These are phyloP conservation scores for Tieghemiomyces parasiticus DNA, from an alignment of 192 early-diverging fungal species.

Conservation along the genomic window DNA sequence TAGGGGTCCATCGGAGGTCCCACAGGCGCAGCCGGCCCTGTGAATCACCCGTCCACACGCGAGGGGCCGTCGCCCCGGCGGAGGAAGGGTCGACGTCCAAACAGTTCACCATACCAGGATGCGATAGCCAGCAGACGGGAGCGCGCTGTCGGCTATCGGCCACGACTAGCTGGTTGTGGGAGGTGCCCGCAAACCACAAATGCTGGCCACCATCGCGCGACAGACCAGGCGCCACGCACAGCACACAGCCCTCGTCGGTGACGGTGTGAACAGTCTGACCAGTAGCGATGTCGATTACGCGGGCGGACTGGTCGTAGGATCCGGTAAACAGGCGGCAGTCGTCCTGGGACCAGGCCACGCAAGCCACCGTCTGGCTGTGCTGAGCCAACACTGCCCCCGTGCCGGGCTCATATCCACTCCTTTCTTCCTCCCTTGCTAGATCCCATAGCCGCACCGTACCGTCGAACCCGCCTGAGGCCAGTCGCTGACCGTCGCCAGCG, in stretches of 20 bases:
- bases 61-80: background rate
- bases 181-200: constrained; percentile 66
- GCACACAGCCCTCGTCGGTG: constrained; percentile 70
- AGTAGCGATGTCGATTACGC: constrained; percentile 59
- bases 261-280: constrained; percentile 43
- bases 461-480: constrained; percentile 79
- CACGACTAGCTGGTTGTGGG: constrained; percentile 52
- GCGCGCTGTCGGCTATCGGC: constrained; percentile 30
- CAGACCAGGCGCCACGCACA: constrained; percentile 63
- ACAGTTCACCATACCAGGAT: constrained; percentile 6
- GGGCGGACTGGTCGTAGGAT: constrained; percentile 67
- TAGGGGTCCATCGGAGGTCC: constrained; percentile 3
- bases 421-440: constrained; percentile 43
- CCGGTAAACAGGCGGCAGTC: constrained; percentile 53
- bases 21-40: background rate
- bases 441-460: constrained; percentile 77
- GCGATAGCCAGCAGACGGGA: background rate
- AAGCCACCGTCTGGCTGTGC: constrained; percentile 64
- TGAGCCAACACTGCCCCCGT: constrained; percentile 30
- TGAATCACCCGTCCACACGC: constrained; percentile 1
- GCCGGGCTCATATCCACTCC: no score
- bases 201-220: constrained; percentile 58
- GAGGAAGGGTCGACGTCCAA: background rate
- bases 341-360: constrained; percentile 59
- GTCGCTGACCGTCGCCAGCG: constrained; percentile 55